Evolutionary conservation across 352 stramenopile genomes (phyloP), one percentile per base, ranked within the genome.

Genomic region (Peronospora farinosa): DNA sequence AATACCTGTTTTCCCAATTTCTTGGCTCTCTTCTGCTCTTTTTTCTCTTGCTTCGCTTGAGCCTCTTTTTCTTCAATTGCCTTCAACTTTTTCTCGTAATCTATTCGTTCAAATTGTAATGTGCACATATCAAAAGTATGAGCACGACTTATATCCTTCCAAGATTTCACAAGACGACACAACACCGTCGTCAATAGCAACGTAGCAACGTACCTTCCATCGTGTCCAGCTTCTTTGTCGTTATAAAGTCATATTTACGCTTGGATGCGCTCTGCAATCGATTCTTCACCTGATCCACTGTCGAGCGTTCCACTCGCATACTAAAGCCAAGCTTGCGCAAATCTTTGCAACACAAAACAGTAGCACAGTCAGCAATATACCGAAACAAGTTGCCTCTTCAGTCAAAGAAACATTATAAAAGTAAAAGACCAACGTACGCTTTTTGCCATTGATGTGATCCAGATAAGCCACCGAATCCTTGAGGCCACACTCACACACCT

Each of bases 381-480:
- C 30, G 0, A 31, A 2, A 15, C 11, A 15, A 16, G 2, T 11
- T 36, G 10, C 31, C 12, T n/a, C n/a, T n/a, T 5, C 13, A 42
- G n/a, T 8, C 12, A 25, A 30, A 48, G 7, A 38, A 36, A 11
- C 16, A 31, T 30, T 27, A 27, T n/a, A 27, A 4, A 43, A 16
- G 5, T 49, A 7, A 0, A 35, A 0, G 3, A 16, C 2, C 12
- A 15, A 84, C 80, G 48, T 51, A 96, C 86, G 90, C 58, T 92
- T 92, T 78, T 96, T 96, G 56, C 91, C 91, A 63, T 97, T 97
- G 67, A 97, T 96, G 56, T 97, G 91, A 67, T 97, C 91, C 40
- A 97, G 65, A 51, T 96, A 97, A 49, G 86, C 87, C 39, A 96
- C 80, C 40, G 84, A 96, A 59, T 97, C 91, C 67, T 97, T 97